Percentiles rank a stretch among this genome's conserved stretches.
Evolutionary conservation across 225 moss, liverwort and hornwort genomes (phyloP).

Genomic region (Bryoerythrophyllum caledonicum): DNA sequence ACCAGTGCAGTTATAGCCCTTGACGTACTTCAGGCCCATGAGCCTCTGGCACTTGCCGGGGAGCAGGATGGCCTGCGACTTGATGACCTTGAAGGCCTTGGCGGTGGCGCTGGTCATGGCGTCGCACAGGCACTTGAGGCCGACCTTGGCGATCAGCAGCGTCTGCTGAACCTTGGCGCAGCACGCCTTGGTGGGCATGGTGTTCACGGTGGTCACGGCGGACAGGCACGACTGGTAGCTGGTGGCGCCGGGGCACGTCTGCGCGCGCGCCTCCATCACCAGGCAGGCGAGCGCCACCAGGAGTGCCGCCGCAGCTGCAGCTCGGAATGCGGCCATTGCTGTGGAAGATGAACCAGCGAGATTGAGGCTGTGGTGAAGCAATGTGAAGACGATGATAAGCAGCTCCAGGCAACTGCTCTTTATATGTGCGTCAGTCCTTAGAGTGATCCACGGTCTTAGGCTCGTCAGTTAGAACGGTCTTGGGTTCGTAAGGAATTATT

Average conservation of each 20-base stretch:
- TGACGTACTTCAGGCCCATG: background rate
- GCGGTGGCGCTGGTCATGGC: constrained; percentile 23
- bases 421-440: no score
- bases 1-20: constrained; percentile 18
- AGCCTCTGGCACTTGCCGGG: constrained; percentile 15
- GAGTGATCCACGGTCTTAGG: no score
- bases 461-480: no score
- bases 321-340: constrained; percentile 22
- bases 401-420: no score
- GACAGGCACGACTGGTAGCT: background rate
- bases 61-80: background rate
- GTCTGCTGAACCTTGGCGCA: background rate
- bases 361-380: no score
- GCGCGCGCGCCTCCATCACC: constrained; percentile 8
- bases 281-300: constrained; percentile 7
- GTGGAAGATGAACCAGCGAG: no score
- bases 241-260: background rate
- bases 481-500: no score
- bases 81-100: background rate
- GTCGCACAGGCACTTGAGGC: constrained; percentile 11
- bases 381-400: no score
- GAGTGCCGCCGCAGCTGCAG: constrained; percentile 1
- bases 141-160: background rate
- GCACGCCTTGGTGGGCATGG: background rate
- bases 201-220: background rate